phyloP scores from a whole-genome alignment of 2,329 filamentous ascomycete genomes.

The Clarireedia paspali region DNA sequence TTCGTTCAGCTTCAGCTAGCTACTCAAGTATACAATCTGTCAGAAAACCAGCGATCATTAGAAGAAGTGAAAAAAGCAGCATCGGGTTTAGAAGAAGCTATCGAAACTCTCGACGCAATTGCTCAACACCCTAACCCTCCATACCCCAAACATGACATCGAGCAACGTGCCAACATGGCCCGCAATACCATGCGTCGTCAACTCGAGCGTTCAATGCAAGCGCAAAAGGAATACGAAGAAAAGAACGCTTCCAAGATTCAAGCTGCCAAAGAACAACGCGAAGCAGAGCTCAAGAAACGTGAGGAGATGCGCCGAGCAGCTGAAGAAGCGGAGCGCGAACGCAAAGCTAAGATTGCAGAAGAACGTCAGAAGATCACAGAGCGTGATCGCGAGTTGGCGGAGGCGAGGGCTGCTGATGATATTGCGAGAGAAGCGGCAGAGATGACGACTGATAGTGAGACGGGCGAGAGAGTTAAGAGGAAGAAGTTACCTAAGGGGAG shows the following conservation, averaged over 20 bases:
- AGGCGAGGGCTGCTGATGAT: constrained; percentile 65
- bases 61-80: constrained; percentile 75
- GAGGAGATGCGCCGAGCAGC: constrained; percentile 68
- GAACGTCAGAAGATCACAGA: constrained; percentile 78
- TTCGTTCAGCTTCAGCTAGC: constrained; percentile 96
- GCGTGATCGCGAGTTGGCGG: constrained; percentile 64
- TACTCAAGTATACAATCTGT: constrained; percentile 65
- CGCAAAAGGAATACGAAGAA: constrained; percentile 85
- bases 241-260: constrained; percentile 85
- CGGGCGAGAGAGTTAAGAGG: constrained; percentile 71
- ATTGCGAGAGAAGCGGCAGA: constrained; percentile 63
- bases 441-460: constrained; percentile 73
- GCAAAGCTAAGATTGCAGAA: constrained; percentile 74
- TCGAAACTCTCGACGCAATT: constrained; percentile 61
- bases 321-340: constrained; percentile 62
- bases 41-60: constrained; percentile 69
- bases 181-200: constrained; percentile 91
- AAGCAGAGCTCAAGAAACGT: constrained; percentile 69
- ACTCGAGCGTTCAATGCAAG: constrained; percentile 74
- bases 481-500: constrained; percentile 52
- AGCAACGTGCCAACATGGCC: constrained; percentile 95
- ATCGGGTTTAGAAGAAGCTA: constrained; percentile 76
- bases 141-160: constrained; percentile 83
- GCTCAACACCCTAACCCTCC: constrained; percentile 61
- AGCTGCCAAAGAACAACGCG: constrained; percentile 69